Evolutionary conservation across 176 grass and related monocot species (phyloP).

Genomic region (Cenchrus purpureus): DNA sequence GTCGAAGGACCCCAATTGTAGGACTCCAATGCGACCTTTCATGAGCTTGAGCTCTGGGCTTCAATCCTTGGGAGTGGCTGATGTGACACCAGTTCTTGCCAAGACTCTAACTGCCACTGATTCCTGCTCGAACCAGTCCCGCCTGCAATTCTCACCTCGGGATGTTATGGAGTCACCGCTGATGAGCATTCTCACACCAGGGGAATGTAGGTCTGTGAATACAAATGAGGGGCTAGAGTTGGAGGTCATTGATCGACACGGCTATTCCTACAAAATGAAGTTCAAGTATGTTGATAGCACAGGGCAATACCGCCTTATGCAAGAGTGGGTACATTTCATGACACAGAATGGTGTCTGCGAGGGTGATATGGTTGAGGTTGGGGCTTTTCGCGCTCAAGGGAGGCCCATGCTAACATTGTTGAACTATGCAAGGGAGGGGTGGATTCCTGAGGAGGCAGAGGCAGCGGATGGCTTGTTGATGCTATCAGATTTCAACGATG

Average conservation of each 20-base stretch:
- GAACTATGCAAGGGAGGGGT: neutral
- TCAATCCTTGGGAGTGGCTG: neutral
- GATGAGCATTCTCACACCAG: constrained; percentile 2
- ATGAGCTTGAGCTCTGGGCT: neutral
- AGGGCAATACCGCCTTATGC: neutral
- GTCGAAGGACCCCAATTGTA: neutral
- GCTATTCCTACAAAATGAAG: constrained; percentile 9
- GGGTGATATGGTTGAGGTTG: constrained; percentile 23
- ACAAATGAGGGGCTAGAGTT: neutral
- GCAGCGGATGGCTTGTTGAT: neutral
- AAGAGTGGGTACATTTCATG: constrained; percentile 7
- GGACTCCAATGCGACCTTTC: neutral
- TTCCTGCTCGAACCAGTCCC: neutral
- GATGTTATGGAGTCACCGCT: neutral
- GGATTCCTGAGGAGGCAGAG: neutral
- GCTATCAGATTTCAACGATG: neutral
- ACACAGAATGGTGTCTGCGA: neutral
- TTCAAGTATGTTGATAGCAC: neutral
- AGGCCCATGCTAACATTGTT: neutral
- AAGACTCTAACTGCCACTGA: neutral
- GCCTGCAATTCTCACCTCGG: neutral
- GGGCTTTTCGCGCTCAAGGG: constrained; percentile 17
- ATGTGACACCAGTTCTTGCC: constrained; percentile 13
- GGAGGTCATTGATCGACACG: constrained; percentile 19
- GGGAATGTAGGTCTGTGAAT: neutral